Evolutionary conservation across 176 grass and related monocot species (phyloP).

Genomic region (Lolium perenne): DNA sequence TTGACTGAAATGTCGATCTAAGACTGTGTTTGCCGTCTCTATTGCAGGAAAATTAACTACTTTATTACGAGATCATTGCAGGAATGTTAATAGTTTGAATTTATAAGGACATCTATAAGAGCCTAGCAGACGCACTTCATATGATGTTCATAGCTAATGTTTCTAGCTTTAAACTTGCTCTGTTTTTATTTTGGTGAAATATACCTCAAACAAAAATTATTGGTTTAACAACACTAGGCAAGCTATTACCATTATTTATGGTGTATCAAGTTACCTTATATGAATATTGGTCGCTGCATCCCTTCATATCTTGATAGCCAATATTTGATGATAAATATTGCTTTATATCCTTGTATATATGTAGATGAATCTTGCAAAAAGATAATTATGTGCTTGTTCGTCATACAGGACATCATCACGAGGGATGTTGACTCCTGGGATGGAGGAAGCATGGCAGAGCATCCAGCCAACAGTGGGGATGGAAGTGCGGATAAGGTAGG

Average conservation of each 20-base stretch:
- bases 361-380: conserved; percentile 71
- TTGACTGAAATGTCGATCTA: no score
- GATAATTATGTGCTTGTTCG: neutral
- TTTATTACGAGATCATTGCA: neutral
- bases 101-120: neutral
- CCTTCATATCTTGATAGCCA: neutral
- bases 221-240: conserved; percentile 9
- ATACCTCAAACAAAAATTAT: neutral
- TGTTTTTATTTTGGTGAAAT: no score
- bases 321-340: conserved; percentile 37
- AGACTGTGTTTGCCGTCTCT: no score
- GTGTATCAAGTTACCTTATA: neutral
- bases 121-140: conserved; percentile 13
- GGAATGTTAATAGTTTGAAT: neutral
- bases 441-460: no score
- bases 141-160: neutral
- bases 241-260: conserved; percentile 22
- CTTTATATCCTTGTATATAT: conserved; percentile 13
- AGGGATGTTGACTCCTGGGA: no score
- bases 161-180: neutral
- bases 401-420: no score
- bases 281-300: neutral
- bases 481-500: no score
- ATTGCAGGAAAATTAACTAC: no score
- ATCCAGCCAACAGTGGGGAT: no score